Conservation (phyloP, 2,329 filamentous ascomycete species). For the Coniochaeta sp. region DNA sequence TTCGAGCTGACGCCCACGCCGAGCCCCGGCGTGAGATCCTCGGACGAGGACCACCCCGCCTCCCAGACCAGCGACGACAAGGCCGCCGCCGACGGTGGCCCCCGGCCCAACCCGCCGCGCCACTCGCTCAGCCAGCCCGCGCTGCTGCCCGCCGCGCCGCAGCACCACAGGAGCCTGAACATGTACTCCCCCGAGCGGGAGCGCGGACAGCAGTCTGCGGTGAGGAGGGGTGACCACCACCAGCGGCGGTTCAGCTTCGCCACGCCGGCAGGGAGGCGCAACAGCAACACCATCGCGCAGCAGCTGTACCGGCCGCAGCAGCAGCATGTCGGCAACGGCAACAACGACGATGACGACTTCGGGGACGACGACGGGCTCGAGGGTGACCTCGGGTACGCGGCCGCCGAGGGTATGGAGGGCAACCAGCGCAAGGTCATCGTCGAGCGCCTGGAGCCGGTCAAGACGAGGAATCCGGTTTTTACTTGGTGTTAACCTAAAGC, state of each 20-base stretch:
- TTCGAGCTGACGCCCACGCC: conserved; percentile 55
- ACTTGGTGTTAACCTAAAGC: conserved; percentile 96
- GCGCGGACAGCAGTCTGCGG: conserved; percentile 7
- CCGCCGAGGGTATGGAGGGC: conserved; percentile 88
- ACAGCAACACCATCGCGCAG: conserved; percentile 44
- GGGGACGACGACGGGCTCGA: conserved; percentile 77
- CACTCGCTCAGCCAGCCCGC: conserved; percentile 11
- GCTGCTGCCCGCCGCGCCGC: conserved; percentile 6
- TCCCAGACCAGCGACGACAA: too few species aligned
- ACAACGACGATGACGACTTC: conserved; percentile 59
- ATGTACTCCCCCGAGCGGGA: conserved; percentile 21
- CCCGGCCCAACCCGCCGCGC: conserved; percentile 13
- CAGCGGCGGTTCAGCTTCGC: conserved; percentile 48
- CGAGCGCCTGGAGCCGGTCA: conserved; percentile 90
- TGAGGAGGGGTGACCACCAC: conserved; percentile 34
- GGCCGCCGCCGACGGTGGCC: too few species aligned
- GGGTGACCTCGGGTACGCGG: conserved; percentile 89
- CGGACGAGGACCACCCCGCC: neutral
- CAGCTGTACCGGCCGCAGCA: conserved; percentile 34
- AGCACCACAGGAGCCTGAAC: conserved; percentile 10
- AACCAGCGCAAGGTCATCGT: conserved; percentile 93
- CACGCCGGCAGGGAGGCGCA: conserved; percentile 37
- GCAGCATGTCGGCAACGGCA: conserved; percentile 13
- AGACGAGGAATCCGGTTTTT: conserved; percentile 91
- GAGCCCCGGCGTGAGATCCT: neutral